Percentiles rank a stretch among this genome's conserved stretches.
These are phyloP conservation scores for Pleurotus tuber-regium DNA, from an alignment of 768 basidiomycete genomes.

Conservation along the genomic window DNA sequence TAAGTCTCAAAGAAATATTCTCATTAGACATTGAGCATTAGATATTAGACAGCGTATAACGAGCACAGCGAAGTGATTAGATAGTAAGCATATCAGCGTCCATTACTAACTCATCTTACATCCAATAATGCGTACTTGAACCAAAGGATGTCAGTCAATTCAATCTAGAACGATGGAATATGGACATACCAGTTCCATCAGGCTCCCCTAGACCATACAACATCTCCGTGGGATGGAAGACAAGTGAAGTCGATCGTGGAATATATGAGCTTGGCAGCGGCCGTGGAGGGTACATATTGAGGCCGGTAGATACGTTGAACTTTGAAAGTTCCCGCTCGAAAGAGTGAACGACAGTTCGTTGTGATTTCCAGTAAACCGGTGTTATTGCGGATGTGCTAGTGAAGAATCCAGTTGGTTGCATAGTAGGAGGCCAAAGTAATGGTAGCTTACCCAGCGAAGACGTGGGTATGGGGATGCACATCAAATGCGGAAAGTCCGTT, in stretches of 20 bases:
- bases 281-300: constrained; percentile 54
- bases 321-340: constrained; percentile 45
- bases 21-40: too few relatives aligned
- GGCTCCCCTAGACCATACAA: constrained; percentile 70
- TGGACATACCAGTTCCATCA: constrained; percentile 55
- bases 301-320: constrained; percentile 51
- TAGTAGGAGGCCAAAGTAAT: not conserved
- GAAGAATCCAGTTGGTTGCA: constrained; percentile 10
- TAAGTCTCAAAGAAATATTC: too few relatives aligned
- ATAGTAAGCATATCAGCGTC: not conserved
- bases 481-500: constrained; percentile 83
- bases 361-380: constrained; percentile 61
- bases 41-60: not conserved
- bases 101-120: constrained; percentile 2
- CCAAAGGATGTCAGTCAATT: not conserved
- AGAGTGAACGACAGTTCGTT: constrained; percentile 60
- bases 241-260: constrained; percentile 59
- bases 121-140: constrained; percentile 1
- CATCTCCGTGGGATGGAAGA: constrained; percentile 89
- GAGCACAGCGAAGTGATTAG: not conserved
- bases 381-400: constrained; percentile 59
- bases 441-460: constrained; percentile 77
- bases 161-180: not conserved
- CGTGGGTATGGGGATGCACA: constrained; percentile 76
- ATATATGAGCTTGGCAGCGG: constrained; percentile 56